These are phyloP conservation scores for Geotrichum armillariae DNA, from an alignment of 1,139 yeast genomes.

Conservation along the genomic window DNA sequence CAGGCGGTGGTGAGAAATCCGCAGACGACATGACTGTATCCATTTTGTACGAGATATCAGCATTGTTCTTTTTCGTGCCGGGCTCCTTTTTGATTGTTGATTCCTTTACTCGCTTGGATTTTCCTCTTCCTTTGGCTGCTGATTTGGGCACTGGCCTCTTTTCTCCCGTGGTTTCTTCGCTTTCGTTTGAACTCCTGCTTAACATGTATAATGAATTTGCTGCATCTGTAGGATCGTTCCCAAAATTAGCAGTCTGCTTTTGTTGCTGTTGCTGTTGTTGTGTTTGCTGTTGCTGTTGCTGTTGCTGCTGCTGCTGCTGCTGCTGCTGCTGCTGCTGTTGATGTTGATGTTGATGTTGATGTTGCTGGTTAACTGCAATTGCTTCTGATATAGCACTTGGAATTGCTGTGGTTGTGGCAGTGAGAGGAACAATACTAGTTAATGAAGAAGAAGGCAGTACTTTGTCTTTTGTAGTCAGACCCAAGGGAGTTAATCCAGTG, in stretches of 20 bases:
- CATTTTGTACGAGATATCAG: background rate
- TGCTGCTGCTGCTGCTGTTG: background rate
- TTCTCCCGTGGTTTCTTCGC: slow-evolving; percentile 7
- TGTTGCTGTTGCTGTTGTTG: slow-evolving; percentile 6
- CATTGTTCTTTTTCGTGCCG: background rate
- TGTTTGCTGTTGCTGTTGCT: slow-evolving; percentile 11
- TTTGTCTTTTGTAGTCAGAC: slow-evolving; percentile 2
- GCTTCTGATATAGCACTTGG: slow-evolving; percentile 6
- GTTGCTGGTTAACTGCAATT: slow-evolving; percentile 10
- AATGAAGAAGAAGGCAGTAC: slow-evolving; percentile 12
- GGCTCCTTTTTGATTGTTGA: background rate
- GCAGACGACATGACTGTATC: background rate
- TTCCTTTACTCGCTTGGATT: slow-evolving; percentile 5
- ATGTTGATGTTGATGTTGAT: background rate
- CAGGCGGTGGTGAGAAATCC: background rate
- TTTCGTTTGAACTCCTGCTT: slow-evolving; percentile 12
- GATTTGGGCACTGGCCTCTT: slow-evolving; percentile 1
- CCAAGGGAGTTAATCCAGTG: slow-evolving; percentile 22
- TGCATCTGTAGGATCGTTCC: slow-evolving; percentile 20
- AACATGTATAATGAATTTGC: slow-evolving; percentile 23
- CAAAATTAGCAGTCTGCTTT: background rate
- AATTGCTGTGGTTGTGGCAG: background rate
- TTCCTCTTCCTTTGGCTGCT: background rate
- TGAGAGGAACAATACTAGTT: slow-evolving; percentile 18
- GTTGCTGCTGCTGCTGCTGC: slow-evolving; percentile 10